Evolutionary conservation across 2,329 filamentous ascomycete species (phyloP), one percentile per base, ranked within the genome.

Genomic region (Stagonosporopsis vannaccii): DNA sequence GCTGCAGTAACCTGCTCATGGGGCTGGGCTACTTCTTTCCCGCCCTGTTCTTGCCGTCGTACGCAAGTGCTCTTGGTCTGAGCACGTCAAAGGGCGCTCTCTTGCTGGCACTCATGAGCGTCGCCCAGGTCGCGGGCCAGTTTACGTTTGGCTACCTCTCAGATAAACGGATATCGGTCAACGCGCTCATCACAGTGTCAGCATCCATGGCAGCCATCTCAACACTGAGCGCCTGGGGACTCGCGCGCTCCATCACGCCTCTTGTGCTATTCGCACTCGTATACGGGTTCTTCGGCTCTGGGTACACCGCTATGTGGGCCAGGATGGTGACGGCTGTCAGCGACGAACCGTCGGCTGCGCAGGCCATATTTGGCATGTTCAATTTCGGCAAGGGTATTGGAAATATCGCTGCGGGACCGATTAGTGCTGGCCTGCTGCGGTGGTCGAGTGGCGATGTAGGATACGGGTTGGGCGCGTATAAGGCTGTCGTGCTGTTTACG

Each of bases 301-400:
- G 70, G 6, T 79, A 70, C 55, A 70, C 69, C 3, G 69, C 70
- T 1, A 73, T 75, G 15, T 81, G 78, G 75, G 70, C 77, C 1
- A 73, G 77, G 1, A 77, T 80, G 37, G 73, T 79, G 23, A 74
- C 67, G 4, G 71, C 78, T 22, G 69, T 80, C 5, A 67, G 66
- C 42, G 63, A 63, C 5, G 68, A 67, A 12, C 66, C 75, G 15
- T 56, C 57, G 15, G 62, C 58, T 6, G 56, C 59, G 23, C 76
- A 78, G 1, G 75, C 82, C 26, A 73, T 82, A 7, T 76, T 82
- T 46, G 76, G 74, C 0, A 64, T 80, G 8, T 72, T 83, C 48
- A 74, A 75, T 22, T 75, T 76, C 11, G 80, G 80, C 0, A 78
- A 79, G 33, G 81, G 81, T 0, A 72, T 83, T 40, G 81, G 81